Evolutionary conservation across 2,329 filamentous ascomycete species (phyloP).

Genomic region (Cyanodermella asteris): DNA sequence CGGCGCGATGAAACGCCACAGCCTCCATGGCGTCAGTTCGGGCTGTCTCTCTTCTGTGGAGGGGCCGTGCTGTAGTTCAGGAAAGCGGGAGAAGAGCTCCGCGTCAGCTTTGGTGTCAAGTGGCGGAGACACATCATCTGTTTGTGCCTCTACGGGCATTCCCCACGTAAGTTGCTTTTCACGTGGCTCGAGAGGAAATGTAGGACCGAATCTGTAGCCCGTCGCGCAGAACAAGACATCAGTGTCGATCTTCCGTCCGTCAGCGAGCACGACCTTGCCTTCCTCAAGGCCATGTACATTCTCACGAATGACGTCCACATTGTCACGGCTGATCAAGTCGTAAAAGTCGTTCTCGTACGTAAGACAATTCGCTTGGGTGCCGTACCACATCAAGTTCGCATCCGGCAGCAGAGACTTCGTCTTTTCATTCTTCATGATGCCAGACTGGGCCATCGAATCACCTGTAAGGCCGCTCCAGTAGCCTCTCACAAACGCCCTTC

Average conservation of each 20-base stretch:
- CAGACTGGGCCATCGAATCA: constrained; percentile 26
- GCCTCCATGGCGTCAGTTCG: too few species aligned
- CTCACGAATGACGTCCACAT: constrained; percentile 33
- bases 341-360: constrained; percentile 38
- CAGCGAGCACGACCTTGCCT: constrained; percentile 24
- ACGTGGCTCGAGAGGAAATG: too few species aligned
- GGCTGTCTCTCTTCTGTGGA: too few species aligned
- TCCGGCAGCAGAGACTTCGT: constrained; percentile 24
- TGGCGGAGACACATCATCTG: too few species aligned
- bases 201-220: constrained; percentile 32
- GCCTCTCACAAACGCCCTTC: constrained; percentile 22
- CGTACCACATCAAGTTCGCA: constrained; percentile 29
- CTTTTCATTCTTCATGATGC: constrained; percentile 23
- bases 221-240: constrained; percentile 34
- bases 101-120: too few species aligned
- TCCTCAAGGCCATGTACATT: constrained; percentile 29
- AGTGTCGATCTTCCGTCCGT: constrained; percentile 20
- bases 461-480: constrained; percentile 32
- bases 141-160: too few species aligned
- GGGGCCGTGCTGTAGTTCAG: constrained; percentile 4
- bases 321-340: constrained; percentile 29
- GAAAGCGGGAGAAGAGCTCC: constrained; percentile 8
- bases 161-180: too few species aligned
- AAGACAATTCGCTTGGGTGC: constrained; percentile 33
- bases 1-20: too few species aligned